Evolutionary conservation across 495 filamentous ascomycete genomes (phyloP), one percentile per base, ranked within the genome.

Genomic region (Parathielavia appendiculata): DNA sequence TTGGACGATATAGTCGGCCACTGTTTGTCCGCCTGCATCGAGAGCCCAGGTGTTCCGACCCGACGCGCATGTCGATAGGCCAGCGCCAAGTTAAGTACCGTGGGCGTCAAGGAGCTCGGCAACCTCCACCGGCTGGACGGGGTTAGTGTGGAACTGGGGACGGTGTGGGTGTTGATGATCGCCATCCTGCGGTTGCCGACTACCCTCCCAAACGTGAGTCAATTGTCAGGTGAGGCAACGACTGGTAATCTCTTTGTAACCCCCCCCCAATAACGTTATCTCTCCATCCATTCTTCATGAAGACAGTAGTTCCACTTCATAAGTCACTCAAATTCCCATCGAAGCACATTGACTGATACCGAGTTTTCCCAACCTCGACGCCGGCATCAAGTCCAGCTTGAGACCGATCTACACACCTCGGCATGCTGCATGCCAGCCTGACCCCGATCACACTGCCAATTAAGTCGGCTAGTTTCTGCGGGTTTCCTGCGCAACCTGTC

Each of bases 101-200:
- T 22, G 10, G 8, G 32, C 16, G 20, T 38, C 17, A 10, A 35
- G 30, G 26, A 17, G 35, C 17, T 39, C 36, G 35, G 49, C 20
- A 41, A 43, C 39, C 51, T 32, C 51, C 51, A 41, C 22, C 3
- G 20, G 38, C 2, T 23, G 38, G 16, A 32, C 5, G 22, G 38
- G 38, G 17, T 43, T 40, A 38, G 51, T 19, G 51, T 11, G n/a
- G 35, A 54, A 54, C 43, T 22, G 41, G 54, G 45, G 44, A 32
- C 54, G 40, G 32, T 39, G 35, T 34, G 54, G 54, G 54, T 49
- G 54, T 49, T 30, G 54, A 36, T 49, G 54, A 56, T 56, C 54
- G 20, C 54, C 34, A 19, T 43, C 53, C 22, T 26, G 1, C 40
- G 11, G 45, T 17, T 56, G 54, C 54, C 45, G 44, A 12, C 54